Conservation (phyloP, 768 basidiomycete species). For the Tylopilus sp. region DNA sequence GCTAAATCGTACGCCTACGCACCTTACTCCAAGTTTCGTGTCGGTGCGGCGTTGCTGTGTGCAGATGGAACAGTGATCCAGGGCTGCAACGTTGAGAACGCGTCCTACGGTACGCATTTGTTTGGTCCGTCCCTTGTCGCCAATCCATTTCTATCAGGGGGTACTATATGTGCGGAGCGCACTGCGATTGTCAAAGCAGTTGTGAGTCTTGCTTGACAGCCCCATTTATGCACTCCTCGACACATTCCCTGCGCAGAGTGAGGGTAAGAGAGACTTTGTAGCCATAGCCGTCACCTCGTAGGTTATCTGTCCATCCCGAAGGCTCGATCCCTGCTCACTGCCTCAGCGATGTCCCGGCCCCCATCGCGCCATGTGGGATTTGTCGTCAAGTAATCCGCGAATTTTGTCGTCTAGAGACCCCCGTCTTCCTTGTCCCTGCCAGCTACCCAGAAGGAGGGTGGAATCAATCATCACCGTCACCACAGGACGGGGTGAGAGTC, state of each 20-base stretch:
- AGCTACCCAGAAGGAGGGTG: conserved; percentile 48
- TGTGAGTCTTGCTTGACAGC: conserved; percentile 42
- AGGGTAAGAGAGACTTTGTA: conserved; percentile 65
- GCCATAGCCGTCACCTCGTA: conserved; percentile 82
- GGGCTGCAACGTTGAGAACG: conserved; percentile 94
- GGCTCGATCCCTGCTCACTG: neutral
- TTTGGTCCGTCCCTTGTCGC: neutral
- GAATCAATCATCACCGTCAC: conserved; percentile 8
- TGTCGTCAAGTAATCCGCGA: too few relatives aligned
- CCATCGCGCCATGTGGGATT: conserved; percentile 87
- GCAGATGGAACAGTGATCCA: conserved; percentile 68
- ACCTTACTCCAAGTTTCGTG: conserved; percentile 89
- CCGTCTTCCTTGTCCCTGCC: conserved; percentile 66
- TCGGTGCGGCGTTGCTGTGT: conserved; percentile 82
- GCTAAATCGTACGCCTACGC: conserved; percentile 72
- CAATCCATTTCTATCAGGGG: conserved; percentile 42
- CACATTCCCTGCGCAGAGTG: conserved; percentile 51
- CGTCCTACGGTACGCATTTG: conserved; percentile 68
- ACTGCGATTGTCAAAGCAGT: conserved; percentile 95
- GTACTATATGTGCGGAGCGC: conserved; percentile 89
- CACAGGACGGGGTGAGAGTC: conserved; percentile 46
- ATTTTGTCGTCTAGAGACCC: too few relatives aligned
- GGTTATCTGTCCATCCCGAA: conserved; percentile 21
- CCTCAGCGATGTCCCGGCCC: conserved; percentile 60
- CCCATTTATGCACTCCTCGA: neutral